Percentiles rank a stretch among this genome's conserved stretches.
Evolutionary conservation across 768 basidiomycete species (phyloP).

Genomic region (Leucosporidium scottii): DNA sequence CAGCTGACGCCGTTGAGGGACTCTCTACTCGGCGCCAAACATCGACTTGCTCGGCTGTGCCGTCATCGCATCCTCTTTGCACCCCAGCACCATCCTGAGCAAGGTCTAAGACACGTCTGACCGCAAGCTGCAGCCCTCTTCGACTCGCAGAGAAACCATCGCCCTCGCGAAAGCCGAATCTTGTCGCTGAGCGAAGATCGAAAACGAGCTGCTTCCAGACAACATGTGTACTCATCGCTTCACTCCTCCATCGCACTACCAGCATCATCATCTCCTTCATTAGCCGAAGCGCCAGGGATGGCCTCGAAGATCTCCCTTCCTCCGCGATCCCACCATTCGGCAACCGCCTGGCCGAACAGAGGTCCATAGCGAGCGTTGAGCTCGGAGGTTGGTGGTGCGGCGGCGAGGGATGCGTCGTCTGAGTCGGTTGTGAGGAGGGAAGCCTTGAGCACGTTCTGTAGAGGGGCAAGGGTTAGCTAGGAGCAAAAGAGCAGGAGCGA

Average conservation of each 20-base stretch:
- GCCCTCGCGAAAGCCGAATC: no score
- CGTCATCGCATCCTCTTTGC: no score
- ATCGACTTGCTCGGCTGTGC: no score
- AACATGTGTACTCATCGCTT: neutral
- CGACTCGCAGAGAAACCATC: no score
- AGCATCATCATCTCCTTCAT: neutral
- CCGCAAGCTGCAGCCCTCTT: no score
- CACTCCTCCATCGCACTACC: slow-evolving; percentile 1
- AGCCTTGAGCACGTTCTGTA: slow-evolving; percentile 17
- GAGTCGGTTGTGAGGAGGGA: slow-evolving; percentile 4
- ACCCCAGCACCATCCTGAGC: no score
- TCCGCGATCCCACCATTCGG: slow-evolving; percentile 11
- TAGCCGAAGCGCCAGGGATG: slow-evolving; percentile 3
- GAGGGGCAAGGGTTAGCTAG: neutral
- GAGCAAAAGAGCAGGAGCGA: neutral
- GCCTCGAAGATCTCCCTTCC: slow-evolving; percentile 17
- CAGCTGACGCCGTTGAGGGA: no score
- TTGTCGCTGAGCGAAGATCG: no score
- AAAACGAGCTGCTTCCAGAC: no score
- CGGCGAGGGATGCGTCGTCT: neutral
- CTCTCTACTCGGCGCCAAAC: no score
- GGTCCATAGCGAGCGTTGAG: slow-evolving; percentile 19
- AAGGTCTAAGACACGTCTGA: no score
- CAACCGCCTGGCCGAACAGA: slow-evolving; percentile 13
- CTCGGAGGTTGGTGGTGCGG: neutral